These are phyloP conservation scores for Amaranthus cruentus DNA, from an alignment of 148 eudicot genomes.

Conservation along the genomic window DNA sequence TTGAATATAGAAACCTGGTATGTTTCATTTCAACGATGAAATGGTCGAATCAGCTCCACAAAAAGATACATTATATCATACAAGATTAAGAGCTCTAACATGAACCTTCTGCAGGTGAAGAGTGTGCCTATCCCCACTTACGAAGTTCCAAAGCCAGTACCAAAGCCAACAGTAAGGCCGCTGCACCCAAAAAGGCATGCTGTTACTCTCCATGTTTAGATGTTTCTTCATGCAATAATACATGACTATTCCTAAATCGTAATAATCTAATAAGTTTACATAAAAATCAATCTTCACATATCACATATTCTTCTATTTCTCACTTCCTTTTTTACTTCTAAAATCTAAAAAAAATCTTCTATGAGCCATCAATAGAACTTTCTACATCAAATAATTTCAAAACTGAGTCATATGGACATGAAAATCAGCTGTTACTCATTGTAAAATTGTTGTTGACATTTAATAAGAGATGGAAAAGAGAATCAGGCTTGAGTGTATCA, in stretches of 20 bases:
- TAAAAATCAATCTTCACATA: not conserved
- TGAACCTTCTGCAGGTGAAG: constrained; percentile 46
- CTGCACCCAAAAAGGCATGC: constrained; percentile 45
- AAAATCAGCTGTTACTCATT: not conserved
- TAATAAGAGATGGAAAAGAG: not conserved
- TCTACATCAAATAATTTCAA: not conserved
- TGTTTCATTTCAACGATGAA: not conserved
- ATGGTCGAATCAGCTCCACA: constrained; percentile 1
- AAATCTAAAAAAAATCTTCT: not conserved
- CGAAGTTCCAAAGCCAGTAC: constrained; percentile 42
- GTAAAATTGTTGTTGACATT: not conserved
- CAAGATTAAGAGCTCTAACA: constrained; percentile 8
- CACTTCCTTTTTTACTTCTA: not conserved
- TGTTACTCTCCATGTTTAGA: constrained; percentile 18
- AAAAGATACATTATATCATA: constrained; percentile 1
- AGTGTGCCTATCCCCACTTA: constrained; percentile 36
- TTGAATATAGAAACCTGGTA: constrained; percentile 70
- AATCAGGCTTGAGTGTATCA: not conserved
- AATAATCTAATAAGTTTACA: not conserved
- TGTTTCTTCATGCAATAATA: constrained; percentile 3
- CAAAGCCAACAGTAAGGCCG: constrained; percentile 42
- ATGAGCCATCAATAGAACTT: not conserved
- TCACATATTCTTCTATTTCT: not conserved
- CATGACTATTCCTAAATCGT: not conserved
- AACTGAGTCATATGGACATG: not conserved